Percentiles rank a stretch among this genome's conserved stretches.
These are phyloP conservation scores for Saprolegnia diclina DNA, from an alignment of 352 stramenopile genomes.

Conservation along the genomic window DNA sequence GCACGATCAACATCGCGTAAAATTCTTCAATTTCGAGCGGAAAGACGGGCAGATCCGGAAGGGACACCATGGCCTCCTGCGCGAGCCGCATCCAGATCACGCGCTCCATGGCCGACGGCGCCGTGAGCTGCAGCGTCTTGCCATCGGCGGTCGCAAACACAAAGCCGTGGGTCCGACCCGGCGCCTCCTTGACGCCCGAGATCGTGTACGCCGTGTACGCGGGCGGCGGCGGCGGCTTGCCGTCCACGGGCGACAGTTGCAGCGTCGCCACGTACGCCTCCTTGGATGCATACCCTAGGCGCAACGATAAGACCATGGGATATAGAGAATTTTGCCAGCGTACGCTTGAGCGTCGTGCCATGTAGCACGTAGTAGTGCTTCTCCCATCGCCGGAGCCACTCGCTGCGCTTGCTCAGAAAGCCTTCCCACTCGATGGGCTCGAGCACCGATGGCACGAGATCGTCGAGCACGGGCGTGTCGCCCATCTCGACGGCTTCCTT, in stretches of 20 bases:
- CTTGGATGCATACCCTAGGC: slow-evolving; percentile 68
- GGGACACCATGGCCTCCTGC: slow-evolving; percentile 77
- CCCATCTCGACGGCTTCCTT: slow-evolving; percentile 16
- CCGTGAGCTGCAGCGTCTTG: slow-evolving; percentile 71
- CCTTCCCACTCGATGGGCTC: slow-evolving; percentile 83
- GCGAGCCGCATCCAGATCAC: slow-evolving; percentile 85
- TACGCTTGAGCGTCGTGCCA: slow-evolving; percentile 71
- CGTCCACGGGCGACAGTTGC: slow-evolving; percentile 36
- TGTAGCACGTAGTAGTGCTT: slow-evolving; percentile 84
- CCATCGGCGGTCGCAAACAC: slow-evolving; percentile 87
- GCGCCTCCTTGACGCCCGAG: slow-evolving; percentile 79
- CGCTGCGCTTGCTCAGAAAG: slow-evolving; percentile 65
- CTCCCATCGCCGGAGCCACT: slow-evolving; percentile 76
- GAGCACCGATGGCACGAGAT: neutral
- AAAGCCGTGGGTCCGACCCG: slow-evolving; percentile 68
- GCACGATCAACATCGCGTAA: slow-evolving; percentile 83
- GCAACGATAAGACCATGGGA: neutral
- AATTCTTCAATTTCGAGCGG: slow-evolving; percentile 86
- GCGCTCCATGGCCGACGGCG: slow-evolving; percentile 73
- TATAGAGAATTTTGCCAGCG: neutral
- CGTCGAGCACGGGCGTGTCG: slow-evolving; percentile 2
- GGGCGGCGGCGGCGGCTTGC: slow-evolving; percentile 9
- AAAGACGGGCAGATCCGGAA: slow-evolving; percentile 68
- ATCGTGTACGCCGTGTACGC: slow-evolving; percentile 44
- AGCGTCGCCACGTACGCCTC: slow-evolving; percentile 75